Conservation (phyloP, 2,329 filamentous ascomycete genomes). For the Colletotrichum karsti region DNA sequence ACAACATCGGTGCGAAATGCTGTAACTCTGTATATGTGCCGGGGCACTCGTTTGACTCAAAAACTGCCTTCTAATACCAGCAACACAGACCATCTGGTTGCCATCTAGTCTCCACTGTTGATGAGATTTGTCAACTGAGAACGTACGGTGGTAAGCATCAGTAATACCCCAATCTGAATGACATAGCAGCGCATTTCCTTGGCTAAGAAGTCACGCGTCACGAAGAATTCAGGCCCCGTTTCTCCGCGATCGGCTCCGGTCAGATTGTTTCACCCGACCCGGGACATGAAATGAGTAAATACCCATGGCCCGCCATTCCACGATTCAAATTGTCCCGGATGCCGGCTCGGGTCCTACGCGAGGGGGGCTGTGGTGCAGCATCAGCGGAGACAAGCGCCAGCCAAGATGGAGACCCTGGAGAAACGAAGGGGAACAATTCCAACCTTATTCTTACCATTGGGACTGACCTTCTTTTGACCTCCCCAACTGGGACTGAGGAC, state of each 20-base stretch:
- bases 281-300: neutral
- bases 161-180: neutral
- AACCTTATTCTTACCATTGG: neutral
- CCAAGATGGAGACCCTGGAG: neutral
- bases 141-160: too few relatives aligned
- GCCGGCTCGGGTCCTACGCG: conserved; percentile 17
- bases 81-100: too few relatives aligned
- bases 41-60: too few relatives aligned
- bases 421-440: neutral
- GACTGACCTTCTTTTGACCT: neutral
- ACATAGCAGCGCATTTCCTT: neutral
- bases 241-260: conserved; percentile 6
- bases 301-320: too few relatives aligned
- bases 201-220: too few relatives aligned
- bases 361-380: neutral
- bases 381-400: neutral
- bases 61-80: too few relatives aligned
- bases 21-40: too few relatives aligned
- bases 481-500: neutral
- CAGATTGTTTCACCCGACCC: conserved; percentile 5
- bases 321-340: conserved; percentile 8
- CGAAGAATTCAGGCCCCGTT: too few relatives aligned
- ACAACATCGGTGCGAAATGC: too few relatives aligned
- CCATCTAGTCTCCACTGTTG: too few relatives aligned
- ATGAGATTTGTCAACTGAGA: too few relatives aligned